Evolutionary conservation across 495 filamentous ascomycete species (phyloP).

Genomic region (Eremomyces bilateralis): DNA sequence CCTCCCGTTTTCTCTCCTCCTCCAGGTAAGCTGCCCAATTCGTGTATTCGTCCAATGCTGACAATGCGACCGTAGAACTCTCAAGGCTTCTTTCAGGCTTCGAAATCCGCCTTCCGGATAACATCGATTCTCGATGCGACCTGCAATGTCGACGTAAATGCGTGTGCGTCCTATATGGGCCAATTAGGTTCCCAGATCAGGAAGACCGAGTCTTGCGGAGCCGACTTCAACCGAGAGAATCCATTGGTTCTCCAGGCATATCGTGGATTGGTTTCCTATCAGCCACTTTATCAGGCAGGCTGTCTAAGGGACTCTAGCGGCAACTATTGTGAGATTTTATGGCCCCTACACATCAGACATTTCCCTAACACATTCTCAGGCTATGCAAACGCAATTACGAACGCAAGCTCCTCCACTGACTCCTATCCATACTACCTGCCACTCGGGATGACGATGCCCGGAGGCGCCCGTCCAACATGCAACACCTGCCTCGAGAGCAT

Average conservation of each 20-base stretch:
- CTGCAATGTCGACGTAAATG: conserved; percentile 37
- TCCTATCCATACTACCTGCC: conserved; percentile 69
- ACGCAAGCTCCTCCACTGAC: conserved; percentile 39
- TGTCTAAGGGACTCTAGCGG: conserved; percentile 42
- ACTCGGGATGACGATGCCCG: conserved; percentile 46
- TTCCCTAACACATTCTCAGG: conserved; percentile 10
- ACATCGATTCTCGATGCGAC: conserved; percentile 48
- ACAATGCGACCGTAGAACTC: conserved; percentile 26
- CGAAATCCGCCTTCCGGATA: conserved; percentile 39
- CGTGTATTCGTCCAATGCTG: conserved; percentile 3
- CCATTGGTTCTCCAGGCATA: conserved; percentile 54
- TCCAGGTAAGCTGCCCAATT: conserved; percentile 26
- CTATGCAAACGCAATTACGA: conserved; percentile 71
- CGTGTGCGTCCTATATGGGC: conserved; percentile 38
- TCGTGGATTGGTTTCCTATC: conserved; percentile 46
- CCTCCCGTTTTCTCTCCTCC: conserved; percentile 50
- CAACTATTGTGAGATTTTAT: conserved; percentile 29
- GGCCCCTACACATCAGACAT: conserved; percentile 8
- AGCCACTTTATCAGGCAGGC: conserved; percentile 51
- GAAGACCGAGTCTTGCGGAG: conserved; percentile 36
- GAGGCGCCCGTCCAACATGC: conserved; percentile 34
- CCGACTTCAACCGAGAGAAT: conserved; percentile 43
- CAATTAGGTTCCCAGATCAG: conserved; percentile 36
- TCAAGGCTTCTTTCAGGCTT: conserved; percentile 54
- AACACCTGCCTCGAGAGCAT: conserved; percentile 17